Base-by-base conservation (phyloP, 768 basidiomycete species). In the Boletus rufocinnamomeus region DNA sequence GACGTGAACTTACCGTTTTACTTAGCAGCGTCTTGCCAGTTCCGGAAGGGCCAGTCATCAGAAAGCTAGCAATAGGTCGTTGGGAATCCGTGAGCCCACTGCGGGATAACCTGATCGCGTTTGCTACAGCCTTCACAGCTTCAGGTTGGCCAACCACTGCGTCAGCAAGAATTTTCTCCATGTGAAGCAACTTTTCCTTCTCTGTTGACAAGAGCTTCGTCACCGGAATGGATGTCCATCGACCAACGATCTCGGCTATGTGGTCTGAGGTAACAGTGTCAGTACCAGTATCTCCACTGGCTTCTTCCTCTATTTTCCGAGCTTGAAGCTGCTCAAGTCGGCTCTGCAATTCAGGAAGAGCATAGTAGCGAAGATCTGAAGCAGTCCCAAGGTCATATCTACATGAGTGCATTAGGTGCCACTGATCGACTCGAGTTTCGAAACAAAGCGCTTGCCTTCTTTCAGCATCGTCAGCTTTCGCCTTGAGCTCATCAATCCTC, bases 151-250 rank as follows among this genome's bases (percentile, higher is more conserved):
- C 95, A 46, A 98, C 87, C 21, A 98, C 93, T 38, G 82, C 84
- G 54, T 81, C 75, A 25, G 84, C 77, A 41, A 99, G 78, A 37
- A 89, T 82, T 70, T 88, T 89, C 75, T 98, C 96, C 88, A 98
- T 86, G 67, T 80, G 77, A 41, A 94, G 74, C 28, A 94, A 76
- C 74, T 96, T 95, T 70, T 98, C 93, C 73, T 87, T 88, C 76
- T 98, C 91, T 2, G 90, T 85, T n/a, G 89, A 88, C 78, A 93
- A 82, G 40, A 97, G 78, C 23, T 89, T 81, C 30, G 89, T 90
- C 14, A 96, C 90, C 2, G 96, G 96, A 56, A 98, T 92, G 44
- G 86, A 87, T 4, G 94, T 96, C 95, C 95, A 98, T 56, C 89
- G 83, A 21, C 85, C 89, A 27, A 98, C 93, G 61, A 98, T 95